Evolutionary conservation across 2,329 filamentous ascomycete species (phyloP).

Genomic region (Cryphonectria naterciae): DNA sequence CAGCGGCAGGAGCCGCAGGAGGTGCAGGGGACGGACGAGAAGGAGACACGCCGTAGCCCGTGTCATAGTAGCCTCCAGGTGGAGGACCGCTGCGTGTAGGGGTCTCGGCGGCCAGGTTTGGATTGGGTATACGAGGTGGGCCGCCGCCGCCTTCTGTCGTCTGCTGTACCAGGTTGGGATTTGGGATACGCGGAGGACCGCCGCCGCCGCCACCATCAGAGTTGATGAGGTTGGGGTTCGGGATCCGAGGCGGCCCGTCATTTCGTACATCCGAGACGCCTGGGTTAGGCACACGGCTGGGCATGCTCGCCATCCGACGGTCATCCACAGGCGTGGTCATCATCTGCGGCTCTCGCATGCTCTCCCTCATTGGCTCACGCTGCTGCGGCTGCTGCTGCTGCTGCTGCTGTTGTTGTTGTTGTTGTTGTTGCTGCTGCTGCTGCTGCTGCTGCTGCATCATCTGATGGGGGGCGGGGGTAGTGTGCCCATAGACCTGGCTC

Average conservation of each 20-base stretch:
- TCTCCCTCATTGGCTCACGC: slow-evolving; percentile 21
- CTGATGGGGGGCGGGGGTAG: slow-evolving; percentile 32
- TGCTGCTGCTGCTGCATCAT: slow-evolving; percentile 9
- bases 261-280: slow-evolving; percentile 23
- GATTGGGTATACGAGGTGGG: slow-evolving; percentile 27
- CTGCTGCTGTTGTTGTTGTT: background rate
- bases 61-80: slow-evolving; percentile 35
- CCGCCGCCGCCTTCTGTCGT: too few species aligned
- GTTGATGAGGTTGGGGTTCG: slow-evolving; percentile 22
- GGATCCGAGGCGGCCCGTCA: slow-evolving; percentile 23
- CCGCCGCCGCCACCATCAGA: background rate
- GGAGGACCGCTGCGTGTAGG: slow-evolving; percentile 19
- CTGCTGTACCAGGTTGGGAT: slow-evolving; percentile 23
- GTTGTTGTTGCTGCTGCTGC: too few species aligned
- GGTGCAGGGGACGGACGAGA: slow-evolving; percentile 41
- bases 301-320: slow-evolving; percentile 44
- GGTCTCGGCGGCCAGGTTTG: slow-evolving; percentile 25
- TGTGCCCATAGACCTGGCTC: slow-evolving; percentile 41
- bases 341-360: slow-evolving; percentile 17
- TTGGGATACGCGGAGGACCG: slow-evolving; percentile 23
- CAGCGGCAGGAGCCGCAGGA: slow-evolving; percentile 45
- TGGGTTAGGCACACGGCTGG: slow-evolving; percentile 39
- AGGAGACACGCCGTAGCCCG: slow-evolving; percentile 23
- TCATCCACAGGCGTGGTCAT: slow-evolving; percentile 42
- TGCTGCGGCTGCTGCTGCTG: background rate